Percentiles rank a stretch among this genome's conserved stretches.
Evolutionary conservation across 441 rosid genomes (phyloP).

Genomic region (Jatropha podagrica): DNA sequence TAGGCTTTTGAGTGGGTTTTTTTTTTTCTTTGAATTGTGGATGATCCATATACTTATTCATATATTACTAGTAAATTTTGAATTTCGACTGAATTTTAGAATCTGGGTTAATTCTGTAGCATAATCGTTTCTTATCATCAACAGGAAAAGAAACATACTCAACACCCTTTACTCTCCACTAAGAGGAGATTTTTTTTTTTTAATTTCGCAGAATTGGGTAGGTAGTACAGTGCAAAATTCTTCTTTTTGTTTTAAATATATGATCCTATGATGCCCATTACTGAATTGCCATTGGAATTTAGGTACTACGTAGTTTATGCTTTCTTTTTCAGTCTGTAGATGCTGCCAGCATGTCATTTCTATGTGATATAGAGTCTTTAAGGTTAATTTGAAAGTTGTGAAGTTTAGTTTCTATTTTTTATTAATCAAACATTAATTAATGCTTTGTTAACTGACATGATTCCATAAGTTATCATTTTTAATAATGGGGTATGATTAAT

Average conservation of each 20-base stretch:
- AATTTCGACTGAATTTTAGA: constrained; percentile 18
- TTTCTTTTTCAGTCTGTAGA: background rate
- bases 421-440: background rate
- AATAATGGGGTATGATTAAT: background rate
- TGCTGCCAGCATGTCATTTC: background rate
- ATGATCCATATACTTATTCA: constrained; percentile 20
- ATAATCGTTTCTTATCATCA: background rate
- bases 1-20: constrained; percentile 5
- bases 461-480: background rate
- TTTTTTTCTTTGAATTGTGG: constrained; percentile 16
- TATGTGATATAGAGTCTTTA: background rate
- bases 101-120: constrained; percentile 23
- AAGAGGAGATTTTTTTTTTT: background rate
- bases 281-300: constrained; percentile 16
- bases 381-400: background rate
- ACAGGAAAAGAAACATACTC: background rate
- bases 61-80: constrained; percentile 4
- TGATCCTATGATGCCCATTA: constrained; percentile 6
- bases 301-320: constrained; percentile 3
- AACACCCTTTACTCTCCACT: background rate
- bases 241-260: background rate
- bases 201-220: constrained; percentile 5
- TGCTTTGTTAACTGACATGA: background rate
- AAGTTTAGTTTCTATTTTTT: background rate
- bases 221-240: constrained; percentile 12